Conservation (phyloP, 768 basidiomycete species). For the Phylloporus sp. region DNA sequence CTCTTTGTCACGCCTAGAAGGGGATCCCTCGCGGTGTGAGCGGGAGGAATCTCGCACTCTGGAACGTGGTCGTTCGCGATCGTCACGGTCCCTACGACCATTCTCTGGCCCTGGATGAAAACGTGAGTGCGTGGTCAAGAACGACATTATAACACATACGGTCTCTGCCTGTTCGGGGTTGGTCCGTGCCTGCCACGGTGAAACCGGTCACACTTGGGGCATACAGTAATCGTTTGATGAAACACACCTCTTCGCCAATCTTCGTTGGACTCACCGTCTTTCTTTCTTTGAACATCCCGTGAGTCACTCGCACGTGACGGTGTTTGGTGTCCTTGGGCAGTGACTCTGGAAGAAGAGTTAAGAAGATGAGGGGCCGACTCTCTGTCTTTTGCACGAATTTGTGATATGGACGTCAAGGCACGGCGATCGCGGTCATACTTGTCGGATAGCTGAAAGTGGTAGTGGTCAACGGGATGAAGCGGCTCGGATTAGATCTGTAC, state of each 20-base stretch:
- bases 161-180: slow-evolving; percentile 50
- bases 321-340: slow-evolving; percentile 30
- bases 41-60: slow-evolving; percentile 59
- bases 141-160: slow-evolving; percentile 37
- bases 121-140: slow-evolving; percentile 1
- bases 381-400: slow-evolving; percentile 59
- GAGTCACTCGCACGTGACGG: slow-evolving; percentile 52
- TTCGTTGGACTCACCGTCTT: slow-evolving; percentile 67
- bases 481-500: slow-evolving; percentile 2
- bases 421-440: slow-evolving; percentile 83
- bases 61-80: slow-evolving; percentile 64
- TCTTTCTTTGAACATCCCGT: slow-evolving; percentile 59
- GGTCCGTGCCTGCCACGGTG: slow-evolving; percentile 39
- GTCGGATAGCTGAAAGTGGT: slow-evolving; percentile 65
- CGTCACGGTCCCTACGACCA: slow-evolving; percentile 51
- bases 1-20: slow-evolving; percentile 44
- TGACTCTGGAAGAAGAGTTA: slow-evolving; percentile 38
- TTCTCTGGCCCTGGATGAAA: slow-evolving; percentile 44
- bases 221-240: slow-evolving; percentile 1
- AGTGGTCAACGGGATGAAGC: slow-evolving; percentile 2
- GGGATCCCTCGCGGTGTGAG: slow-evolving; percentile 53
- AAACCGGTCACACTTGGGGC: background rate
- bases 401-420: slow-evolving; percentile 44
- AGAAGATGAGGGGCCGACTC: slow-evolving; percentile 59
- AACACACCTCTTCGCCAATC: slow-evolving; percentile 80